Evolutionary conservation across 352 stramenopile species (phyloP), one percentile per base, ranked within the genome.

Genomic region (Phytophthora litchii): DNA sequence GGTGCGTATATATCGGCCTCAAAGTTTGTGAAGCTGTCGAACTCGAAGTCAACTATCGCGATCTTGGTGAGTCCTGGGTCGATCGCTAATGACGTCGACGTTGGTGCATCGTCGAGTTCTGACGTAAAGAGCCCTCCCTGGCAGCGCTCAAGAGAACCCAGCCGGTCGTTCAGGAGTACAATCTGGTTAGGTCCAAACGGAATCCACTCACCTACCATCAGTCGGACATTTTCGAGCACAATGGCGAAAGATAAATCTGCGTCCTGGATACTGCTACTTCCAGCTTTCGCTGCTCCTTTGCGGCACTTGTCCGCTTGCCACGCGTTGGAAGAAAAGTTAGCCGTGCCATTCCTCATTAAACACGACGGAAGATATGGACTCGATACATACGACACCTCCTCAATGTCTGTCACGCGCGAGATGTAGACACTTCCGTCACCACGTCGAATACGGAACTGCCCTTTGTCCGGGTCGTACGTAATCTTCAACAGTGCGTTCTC

Each of bases 131-230:
- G 97, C 0, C 97, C 97, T 17, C 96, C 96, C 64, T 99, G 96
- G 45, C 96, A 97, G 16, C 96, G 83, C 66, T 99, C 96, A 7
- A 97, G 96, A 11, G 92, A 97, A 3, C 96, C 97, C 25, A 99
- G 72, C 25, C 96, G 97, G 51, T 98, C 96, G 53, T 99, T 99
- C 1, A 99, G 77, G 48, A 97, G 92, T 42, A 99, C 93, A 40
- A 99, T 97, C 75, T 99, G 91, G 69, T 99, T 99, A 1, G 94
- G 87, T 8, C 97, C 97, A 60, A 99, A 99, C 20, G 97, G 97
- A 45, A 99, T 98, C 78, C 97, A 99, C 74, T 99, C 96, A 9
- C 94, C 93, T 29, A 99, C 94, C 77, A 99, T 98, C 11, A 99
- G 84, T 4, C 90, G 96, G 25, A 99, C 95, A 27, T 95, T 96